These are phyloP conservation scores for Entomortierella beljakovae DNA, from an alignment of 192 early-diverging fungal genomes.

Conservation along the genomic window DNA sequence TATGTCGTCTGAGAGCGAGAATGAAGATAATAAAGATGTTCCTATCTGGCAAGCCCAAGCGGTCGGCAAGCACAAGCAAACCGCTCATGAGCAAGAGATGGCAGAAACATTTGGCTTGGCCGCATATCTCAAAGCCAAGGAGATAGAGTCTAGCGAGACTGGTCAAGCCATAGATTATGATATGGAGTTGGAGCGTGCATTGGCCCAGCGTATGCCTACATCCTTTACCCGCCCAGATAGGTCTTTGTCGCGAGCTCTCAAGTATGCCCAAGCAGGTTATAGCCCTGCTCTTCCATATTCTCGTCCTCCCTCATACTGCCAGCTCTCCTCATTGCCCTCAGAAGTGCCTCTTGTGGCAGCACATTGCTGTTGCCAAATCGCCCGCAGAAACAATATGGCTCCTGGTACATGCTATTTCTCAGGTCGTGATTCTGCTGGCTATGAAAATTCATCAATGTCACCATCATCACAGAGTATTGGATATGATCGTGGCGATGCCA, in stretches of 20 bases:
- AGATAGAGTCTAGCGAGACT: slow-evolving; percentile 28
- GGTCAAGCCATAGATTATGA: slow-evolving; percentile 45
- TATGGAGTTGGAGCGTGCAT: slow-evolving; percentile 42
- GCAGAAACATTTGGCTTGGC: slow-evolving; percentile 51
- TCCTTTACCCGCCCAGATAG: slow-evolving; percentile 50
- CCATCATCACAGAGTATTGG: slow-evolving; percentile 25
- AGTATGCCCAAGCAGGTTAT: slow-evolving; percentile 51
- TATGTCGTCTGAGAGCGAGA: slow-evolving; percentile 39
- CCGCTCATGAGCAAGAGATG: slow-evolving; percentile 43
- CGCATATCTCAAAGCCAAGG: slow-evolving; percentile 52
- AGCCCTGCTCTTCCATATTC: slow-evolving; percentile 39
- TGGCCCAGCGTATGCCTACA: slow-evolving; percentile 44
- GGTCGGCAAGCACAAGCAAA: slow-evolving; percentile 50
- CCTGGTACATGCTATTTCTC: slow-evolving; percentile 44
- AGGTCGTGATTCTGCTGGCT: neutral
- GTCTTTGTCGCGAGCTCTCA: slow-evolving; percentile 42
- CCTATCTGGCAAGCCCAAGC: slow-evolving; percentile 48
- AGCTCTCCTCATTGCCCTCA: neutral
- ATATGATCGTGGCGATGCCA: slow-evolving; percentile 6
- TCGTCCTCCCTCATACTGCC: slow-evolving; percentile 45
- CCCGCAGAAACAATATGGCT: slow-evolving; percentile 27
- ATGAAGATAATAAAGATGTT: slow-evolving; percentile 13
- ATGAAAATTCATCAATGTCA: slow-evolving; percentile 29
- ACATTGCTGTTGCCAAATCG: slow-evolving; percentile 48
- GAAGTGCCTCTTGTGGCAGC: slow-evolving; percentile 13